A percentile compares a stretch with the other conserved stretches of the same genome.
These are phyloP conservation scores for Emergomyces africanus DNA, from an alignment of 2,329 filamentous ascomycete species.

Conservation along the genomic window DNA sequence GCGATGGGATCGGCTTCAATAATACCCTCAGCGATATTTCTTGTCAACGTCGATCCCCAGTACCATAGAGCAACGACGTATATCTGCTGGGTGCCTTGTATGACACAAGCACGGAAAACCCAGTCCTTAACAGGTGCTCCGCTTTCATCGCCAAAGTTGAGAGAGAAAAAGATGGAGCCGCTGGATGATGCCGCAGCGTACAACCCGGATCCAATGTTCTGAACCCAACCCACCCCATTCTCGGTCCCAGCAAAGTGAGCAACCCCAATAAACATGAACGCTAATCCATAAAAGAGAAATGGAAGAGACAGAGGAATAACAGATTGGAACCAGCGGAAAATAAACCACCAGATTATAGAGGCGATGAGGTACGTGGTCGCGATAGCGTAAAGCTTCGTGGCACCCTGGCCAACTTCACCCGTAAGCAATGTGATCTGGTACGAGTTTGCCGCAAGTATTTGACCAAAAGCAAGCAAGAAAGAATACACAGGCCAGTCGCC, in stretches of 20 bases:
- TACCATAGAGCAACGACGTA: slow-evolving; percentile 55
- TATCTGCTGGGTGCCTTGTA: slow-evolving; percentile 54
- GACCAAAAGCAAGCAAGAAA: slow-evolving; percentile 47
- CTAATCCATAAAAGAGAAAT: slow-evolving; percentile 43
- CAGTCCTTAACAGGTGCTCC: slow-evolving; percentile 50
- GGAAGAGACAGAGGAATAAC: slow-evolving; percentile 47
- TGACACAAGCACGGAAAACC: slow-evolving; percentile 54
- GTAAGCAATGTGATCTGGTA: slow-evolving; percentile 57
- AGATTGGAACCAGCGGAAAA: slow-evolving; percentile 47
- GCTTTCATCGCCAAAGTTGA: slow-evolving; percentile 54
- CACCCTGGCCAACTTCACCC: slow-evolving; percentile 47
- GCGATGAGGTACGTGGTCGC: slow-evolving; percentile 46
- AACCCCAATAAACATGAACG: slow-evolving; percentile 26
- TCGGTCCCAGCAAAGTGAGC: slow-evolving; percentile 40
- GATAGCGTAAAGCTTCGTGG: slow-evolving; percentile 47
- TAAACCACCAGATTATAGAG: slow-evolving; percentile 49
- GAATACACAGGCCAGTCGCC: slow-evolving; percentile 55
- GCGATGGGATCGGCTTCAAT: not conserved
- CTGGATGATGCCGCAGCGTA: slow-evolving; percentile 52
- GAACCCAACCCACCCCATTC: slow-evolving; percentile 38
- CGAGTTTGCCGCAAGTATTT: slow-evolving; percentile 53
- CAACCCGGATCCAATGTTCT: slow-evolving; percentile 48
- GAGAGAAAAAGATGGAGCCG: slow-evolving; percentile 52
- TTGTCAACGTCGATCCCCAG: slow-evolving; percentile 47
- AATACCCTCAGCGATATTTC: slow-evolving; percentile 30